phyloP scores from a whole-genome alignment of 352 stramenopile genomes.

The Chrysophaeum taylorii region DNA sequence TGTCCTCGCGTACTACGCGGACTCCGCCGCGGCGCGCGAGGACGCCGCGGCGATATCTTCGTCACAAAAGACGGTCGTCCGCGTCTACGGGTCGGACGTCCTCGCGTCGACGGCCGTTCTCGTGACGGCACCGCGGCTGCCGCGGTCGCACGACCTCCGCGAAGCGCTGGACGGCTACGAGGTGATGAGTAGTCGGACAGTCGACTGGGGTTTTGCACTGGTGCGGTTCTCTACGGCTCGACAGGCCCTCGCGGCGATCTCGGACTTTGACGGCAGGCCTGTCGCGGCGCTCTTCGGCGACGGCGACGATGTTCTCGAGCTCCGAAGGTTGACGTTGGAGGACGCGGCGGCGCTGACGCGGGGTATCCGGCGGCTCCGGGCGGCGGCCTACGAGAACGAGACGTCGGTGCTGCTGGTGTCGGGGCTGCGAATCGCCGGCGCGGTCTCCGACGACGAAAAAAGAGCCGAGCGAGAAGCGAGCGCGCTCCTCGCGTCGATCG shows the following conservation, averaged over 20 bases:
- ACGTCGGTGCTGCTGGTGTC: too few species aligned
- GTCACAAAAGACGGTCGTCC: too few species aligned
- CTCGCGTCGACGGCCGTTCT: not conserved
- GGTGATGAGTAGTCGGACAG: not conserved
- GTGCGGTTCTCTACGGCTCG: not conserved
- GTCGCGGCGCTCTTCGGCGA: not conserved
- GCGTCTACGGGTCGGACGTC: too few species aligned
- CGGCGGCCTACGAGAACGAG: too few species aligned
- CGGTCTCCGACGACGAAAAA: not conserved
- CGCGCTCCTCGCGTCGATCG: too few species aligned
- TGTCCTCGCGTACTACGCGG: too few species aligned
- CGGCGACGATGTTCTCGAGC: too few species aligned
- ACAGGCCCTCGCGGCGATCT: not conserved
- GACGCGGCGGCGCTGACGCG: not conserved
- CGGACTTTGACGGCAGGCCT: not conserved
- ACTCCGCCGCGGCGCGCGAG: too few species aligned
- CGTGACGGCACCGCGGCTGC: not conserved
- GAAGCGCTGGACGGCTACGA: not conserved
- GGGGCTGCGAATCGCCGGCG: too few species aligned
- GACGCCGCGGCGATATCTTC: too few species aligned
- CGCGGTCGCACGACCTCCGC: not conserved
- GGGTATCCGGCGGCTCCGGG: not conserved
- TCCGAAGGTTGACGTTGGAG: not conserved
- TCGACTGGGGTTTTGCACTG: not conserved
- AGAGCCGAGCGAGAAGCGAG: not conserved